Evolutionary conservation across 805 yeast genomes (phyloP), one percentile per base, ranked within the genome.

Genomic region (Ogataea pignaliae): DNA sequence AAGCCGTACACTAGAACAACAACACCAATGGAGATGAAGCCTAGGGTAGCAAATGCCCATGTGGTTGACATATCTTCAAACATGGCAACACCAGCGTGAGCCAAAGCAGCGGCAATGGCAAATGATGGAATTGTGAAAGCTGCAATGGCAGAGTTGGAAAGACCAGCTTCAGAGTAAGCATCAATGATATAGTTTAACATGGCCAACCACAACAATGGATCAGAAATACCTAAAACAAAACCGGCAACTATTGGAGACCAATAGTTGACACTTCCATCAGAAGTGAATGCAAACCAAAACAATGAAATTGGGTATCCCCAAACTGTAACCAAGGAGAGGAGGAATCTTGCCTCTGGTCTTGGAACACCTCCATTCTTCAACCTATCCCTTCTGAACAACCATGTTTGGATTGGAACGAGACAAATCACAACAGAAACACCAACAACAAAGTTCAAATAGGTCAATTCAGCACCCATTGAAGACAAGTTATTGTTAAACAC

Each of bases 21-120:
- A 39, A 56, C 54, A 41, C 63, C 62, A 14, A 64, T 40, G 18
- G 64, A 60, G 45, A 64, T 60, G 50, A 63, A 63, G 12, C 60
- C 69, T 43, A 64, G 51, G 12, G 59, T 56, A 7, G 68, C 68
- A 42, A 64, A 53, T 28, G 55, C 69, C 68, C 68, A 63, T 26
- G 50, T 60, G 29, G 68, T 58, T n/a, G 63, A 54, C 67, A 63
- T 60, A 47, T 63, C 54, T 2, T 55, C 63, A 48, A 64, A 64
- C 68, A 64, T 63, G 36, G 69, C 69, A 42, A 64, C 65, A 62
- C 69, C 69, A 21, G 67, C 69, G 44, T 64, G 69, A 14, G 69
- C 54, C 21, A 64, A 51, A 13, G 60, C 60, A 34, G 63, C 69
- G 36, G 69, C 68, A 46, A 64, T 63, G 14, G 61, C 55, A 46